A percentile compares a stretch with the other conserved stretches of the same genome.
Evolutionary conservation across 2,329 filamentous ascomycete genomes (phyloP).

Genomic region (Trichocomaceae sp.): DNA sequence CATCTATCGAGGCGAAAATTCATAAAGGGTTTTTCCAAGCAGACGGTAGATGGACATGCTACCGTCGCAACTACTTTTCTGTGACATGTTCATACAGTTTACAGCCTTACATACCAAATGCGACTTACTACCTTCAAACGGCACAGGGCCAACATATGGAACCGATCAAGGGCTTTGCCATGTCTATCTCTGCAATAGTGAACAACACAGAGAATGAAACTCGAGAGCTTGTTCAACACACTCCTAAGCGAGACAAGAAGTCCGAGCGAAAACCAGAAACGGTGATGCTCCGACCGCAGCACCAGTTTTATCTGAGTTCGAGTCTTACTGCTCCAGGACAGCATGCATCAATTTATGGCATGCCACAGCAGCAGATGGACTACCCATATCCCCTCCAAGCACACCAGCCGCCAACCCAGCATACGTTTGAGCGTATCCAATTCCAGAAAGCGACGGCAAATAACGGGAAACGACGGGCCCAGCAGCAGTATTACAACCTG

Average conservation of each 20-base stretch:
- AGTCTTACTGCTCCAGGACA: constrained; percentile 15
- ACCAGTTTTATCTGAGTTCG: constrained; percentile 43
- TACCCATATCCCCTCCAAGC: constrained; percentile 30
- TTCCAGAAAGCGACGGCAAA: constrained; percentile 93
- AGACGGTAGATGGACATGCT: constrained; percentile 85
- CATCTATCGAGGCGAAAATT: constrained; percentile 71
- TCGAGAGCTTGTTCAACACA: constrained; percentile 84
- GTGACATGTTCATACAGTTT: constrained; percentile 74
- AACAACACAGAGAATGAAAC: constrained; percentile 67
- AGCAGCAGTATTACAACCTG: constrained; percentile 90
- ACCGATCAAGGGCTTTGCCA: constrained; percentile 67
- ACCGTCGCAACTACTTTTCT: constrained; percentile 84
- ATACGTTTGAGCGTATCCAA: constrained; percentile 80
- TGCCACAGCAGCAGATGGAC: constrained; percentile 23
- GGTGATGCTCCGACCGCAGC: constrained; percentile 60
- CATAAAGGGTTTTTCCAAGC: constrained; percentile 83
- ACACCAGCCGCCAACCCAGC: constrained; percentile 39
- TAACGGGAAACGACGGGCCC: constrained; percentile 82
- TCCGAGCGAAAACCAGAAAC: constrained; percentile 68
- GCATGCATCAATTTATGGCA: constrained; percentile 3
- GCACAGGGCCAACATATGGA: constrained; percentile 41
- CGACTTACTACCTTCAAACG: constrained; percentile 52
- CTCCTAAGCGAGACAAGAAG: constrained; percentile 83
- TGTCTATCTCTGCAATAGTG: constrained; percentile 77
- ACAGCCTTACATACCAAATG: constrained; percentile 51